These are phyloP conservation scores for Zymoseptoria tritici DNA, from an alignment of 2,329 filamentous ascomycete species.

Conservation along the genomic window DNA sequence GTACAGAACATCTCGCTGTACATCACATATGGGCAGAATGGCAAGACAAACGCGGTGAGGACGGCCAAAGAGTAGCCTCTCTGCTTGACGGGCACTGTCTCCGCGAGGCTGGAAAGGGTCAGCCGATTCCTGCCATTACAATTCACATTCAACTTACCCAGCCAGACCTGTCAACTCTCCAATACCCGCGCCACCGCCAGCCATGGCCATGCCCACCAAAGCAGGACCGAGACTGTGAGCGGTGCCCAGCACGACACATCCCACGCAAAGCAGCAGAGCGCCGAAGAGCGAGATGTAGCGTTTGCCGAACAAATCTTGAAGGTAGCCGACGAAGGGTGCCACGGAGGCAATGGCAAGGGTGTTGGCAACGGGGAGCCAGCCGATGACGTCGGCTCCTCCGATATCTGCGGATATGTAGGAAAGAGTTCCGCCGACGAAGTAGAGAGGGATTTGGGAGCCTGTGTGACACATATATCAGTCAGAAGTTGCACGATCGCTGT, in stretches of 20 bases:
- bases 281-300: constrained; percentile 53
- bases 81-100: constrained; percentile 21
- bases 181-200: constrained; percentile 58
- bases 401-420: constrained; percentile 19
- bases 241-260: constrained; percentile 52
- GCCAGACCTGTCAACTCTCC: constrained; percentile 62
- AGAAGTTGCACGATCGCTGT: neutral
- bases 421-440: constrained; percentile 19
- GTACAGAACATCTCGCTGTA: constrained; percentile 51
- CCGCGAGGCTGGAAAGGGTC: constrained; percentile 12
- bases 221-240: constrained; percentile 43
- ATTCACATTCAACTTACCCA: constrained; percentile 28
- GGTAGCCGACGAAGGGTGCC: constrained; percentile 57
- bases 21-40: constrained; percentile 55
- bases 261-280: constrained; percentile 46
- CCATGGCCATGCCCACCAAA: constrained; percentile 49
- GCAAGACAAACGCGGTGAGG: constrained; percentile 38
- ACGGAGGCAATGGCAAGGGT: constrained; percentile 49
- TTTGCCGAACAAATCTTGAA: constrained; percentile 57
- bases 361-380: constrained; percentile 35
- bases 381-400: constrained; percentile 12
- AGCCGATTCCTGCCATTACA: neutral
- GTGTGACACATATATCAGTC: neutral
- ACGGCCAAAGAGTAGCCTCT: constrained; percentile 20
- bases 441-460: constrained; percentile 21